These are phyloP conservation scores for Aspergillus latus DNA, from an alignment of 2,329 filamentous ascomycete genomes.

Conservation along the genomic window DNA sequence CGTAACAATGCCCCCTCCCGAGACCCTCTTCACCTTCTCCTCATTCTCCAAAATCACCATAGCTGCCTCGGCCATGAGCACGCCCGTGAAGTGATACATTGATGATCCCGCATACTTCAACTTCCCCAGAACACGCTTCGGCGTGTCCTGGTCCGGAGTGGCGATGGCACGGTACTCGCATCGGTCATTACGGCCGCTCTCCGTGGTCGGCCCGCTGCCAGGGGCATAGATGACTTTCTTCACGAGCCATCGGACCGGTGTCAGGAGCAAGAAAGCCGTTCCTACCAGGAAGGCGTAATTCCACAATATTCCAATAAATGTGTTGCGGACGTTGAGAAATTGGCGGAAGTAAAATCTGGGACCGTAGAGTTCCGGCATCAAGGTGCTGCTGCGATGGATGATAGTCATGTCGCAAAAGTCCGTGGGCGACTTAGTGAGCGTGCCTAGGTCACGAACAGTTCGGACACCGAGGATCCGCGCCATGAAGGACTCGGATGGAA, in stretches of 20 bases:
- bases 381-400: constrained; percentile 60
- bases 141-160: constrained; percentile 41
- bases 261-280: constrained; percentile 49
- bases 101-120: constrained; percentile 43
- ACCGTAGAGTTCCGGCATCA: constrained; percentile 60
- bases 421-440: constrained; percentile 55
- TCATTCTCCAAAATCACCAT: constrained; percentile 46
- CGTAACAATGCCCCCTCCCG: constrained; percentile 50
- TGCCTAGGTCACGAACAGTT: constrained; percentile 57
- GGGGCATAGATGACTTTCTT: constrained; percentile 51
- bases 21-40: constrained; percentile 40
- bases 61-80: constrained; percentile 47
- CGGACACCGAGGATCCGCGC: constrained; percentile 51
- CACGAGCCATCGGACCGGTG: constrained; percentile 55
- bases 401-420: constrained; percentile 56
- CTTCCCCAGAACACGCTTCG: constrained; percentile 44
- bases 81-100: constrained; percentile 46
- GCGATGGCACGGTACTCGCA: constrained; percentile 49
- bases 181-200: constrained; percentile 41
- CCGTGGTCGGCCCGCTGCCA: constrained; percentile 50
- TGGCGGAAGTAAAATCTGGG: constrained; percentile 58
- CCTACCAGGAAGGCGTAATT: constrained; percentile 51
- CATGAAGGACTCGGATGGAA: constrained; percentile 31
- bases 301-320: constrained; percentile 49
- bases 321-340: constrained; percentile 54